These are phyloP conservation scores for Sideroxylon spinosum DNA, from an alignment of 179 eudicot species.

Conservation along the genomic window DNA sequence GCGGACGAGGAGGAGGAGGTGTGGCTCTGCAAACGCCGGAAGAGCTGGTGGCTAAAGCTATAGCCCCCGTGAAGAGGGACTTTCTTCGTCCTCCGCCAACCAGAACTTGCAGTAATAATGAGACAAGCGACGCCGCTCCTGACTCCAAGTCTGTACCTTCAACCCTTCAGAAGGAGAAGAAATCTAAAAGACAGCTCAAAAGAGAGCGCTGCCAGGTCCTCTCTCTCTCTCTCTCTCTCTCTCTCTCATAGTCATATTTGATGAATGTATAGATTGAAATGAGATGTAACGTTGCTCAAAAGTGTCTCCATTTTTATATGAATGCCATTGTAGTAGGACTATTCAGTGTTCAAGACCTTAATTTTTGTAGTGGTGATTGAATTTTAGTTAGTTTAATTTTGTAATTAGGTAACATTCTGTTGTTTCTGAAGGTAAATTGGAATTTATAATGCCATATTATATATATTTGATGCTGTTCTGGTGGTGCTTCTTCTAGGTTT, in stretches of 20 bases:
- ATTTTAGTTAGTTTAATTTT: not conserved
- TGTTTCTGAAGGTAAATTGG: not conserved
- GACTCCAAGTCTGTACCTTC: conserved; percentile 25
- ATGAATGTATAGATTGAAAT: not conserved
- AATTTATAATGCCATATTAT: not conserved
- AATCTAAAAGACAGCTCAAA: conserved; percentile 82
- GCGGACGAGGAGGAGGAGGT: not conserved
- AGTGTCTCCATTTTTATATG: not conserved
- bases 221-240: not conserved
- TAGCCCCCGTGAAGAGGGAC: conserved; percentile 86
- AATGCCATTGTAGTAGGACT: not conserved
- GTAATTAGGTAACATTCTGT: not conserved
- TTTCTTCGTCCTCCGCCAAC: conserved; percentile 59
- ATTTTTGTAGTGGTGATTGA: no score
- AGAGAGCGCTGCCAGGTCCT: conserved; percentile 73
- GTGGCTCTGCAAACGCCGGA: conserved; percentile 31
- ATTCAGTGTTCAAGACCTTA: not conserved
- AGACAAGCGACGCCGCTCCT: conserved; percentile 16
- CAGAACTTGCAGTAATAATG: conserved; percentile 21
- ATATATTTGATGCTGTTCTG: not conserved
- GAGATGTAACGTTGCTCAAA: not conserved
- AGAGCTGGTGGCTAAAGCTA: conserved; percentile 68
- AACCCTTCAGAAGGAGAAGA: conserved; percentile 62
- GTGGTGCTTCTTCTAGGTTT: conserved; percentile 4
- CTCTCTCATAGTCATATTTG: not conserved